Base-by-base conservation (phyloP, 257 asterid genomes). In the Primulina huaijiensis region DNA sequence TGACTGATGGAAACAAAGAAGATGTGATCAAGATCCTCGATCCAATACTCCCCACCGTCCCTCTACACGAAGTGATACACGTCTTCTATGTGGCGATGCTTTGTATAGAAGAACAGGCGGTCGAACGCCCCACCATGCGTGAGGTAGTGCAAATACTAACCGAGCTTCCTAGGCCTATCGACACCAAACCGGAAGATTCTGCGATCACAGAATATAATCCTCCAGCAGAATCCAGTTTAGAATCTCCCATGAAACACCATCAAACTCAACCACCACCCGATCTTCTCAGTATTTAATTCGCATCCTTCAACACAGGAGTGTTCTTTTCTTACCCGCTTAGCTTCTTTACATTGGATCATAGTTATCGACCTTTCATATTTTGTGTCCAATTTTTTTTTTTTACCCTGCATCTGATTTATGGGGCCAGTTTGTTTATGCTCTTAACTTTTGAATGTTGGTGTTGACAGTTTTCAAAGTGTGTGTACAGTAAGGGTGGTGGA, bases 91-190 rank as follows among this genome's bases (percentile, higher is more conserved):
- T 93, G 0, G 99, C 97, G 16, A 86, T 93, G 97, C 89, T 93
- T 19, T 93, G 99, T 67, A 97, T 93, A 0, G 97, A 90, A 74
- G 99, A 93, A 43, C 99, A 86, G 65, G 96, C 99, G 6, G 92
- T 93, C 2, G 95, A 85, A 53, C 95, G 99, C 12, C 99, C 99
- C 73, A 93, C 97, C 43, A 93, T 93, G 99, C 85, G 99, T 2
- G 97, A 93, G 67, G 99, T 93, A 0, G 96, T 93, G 34, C 99
- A 93, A 62, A 93, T 93, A 60, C 90, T 93, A 23, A 83, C 97
- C 0, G 99, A 93, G 82, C 85, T 90, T 20, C 98, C 96, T n/a
- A 84, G 82, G 82, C 76, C 78, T 0, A 76, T 86, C 0, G 82
- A 75, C 4, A 55, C 72, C 33, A 87, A 84, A 52, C 78, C 74